Conservation (phyloP, 345 rosid genomes). For the Populus nigra region DNA sequence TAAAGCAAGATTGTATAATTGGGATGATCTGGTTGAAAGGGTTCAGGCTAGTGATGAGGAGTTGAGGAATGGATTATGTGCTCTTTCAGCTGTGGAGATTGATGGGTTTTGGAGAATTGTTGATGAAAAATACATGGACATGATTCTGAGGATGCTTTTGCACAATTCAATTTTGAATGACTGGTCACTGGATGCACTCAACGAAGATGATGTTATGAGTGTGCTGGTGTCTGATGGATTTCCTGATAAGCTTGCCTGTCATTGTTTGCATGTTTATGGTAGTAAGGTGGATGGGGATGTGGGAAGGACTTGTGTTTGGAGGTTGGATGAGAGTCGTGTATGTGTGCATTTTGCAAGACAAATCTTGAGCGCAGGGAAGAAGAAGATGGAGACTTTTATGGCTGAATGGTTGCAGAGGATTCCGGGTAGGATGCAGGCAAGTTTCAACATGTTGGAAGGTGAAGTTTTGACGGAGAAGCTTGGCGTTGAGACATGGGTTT, state of each 20-base stretch:
- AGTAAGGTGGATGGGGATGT: constrained; percentile 36
- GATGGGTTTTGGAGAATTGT: constrained; percentile 82
- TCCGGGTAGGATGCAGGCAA: constrained; percentile 64
- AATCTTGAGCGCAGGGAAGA: constrained; percentile 58
- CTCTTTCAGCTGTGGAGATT: constrained; percentile 77
- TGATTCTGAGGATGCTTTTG: constrained; percentile 60
- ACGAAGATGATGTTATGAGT: constrained; percentile 57
- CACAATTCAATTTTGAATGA: constrained; percentile 62
- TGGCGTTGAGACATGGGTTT: constrained; percentile 74
- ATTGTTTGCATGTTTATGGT: constrained; percentile 62
- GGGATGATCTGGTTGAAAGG: constrained; percentile 64
- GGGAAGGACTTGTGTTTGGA: constrained; percentile 46
- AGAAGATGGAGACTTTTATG: constrained; percentile 60
- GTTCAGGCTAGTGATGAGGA: constrained; percentile 89
- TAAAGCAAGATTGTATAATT: constrained; percentile 41
- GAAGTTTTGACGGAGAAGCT: constrained; percentile 81
- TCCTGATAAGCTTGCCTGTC: constrained; percentile 47
- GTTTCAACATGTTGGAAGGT: constrained; percentile 77
- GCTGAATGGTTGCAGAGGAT: constrained; percentile 63
- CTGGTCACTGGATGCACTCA: constrained; percentile 61
- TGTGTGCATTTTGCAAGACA: constrained; percentile 75
- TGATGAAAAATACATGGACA: constrained; percentile 63
- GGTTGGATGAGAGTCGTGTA: constrained; percentile 59
- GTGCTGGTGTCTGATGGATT: constrained; percentile 67
- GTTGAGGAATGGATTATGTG: constrained; percentile 46